phyloP scores from a whole-genome alignment of 208 protist genomes.

The Leishmania tarentolae region DNA sequence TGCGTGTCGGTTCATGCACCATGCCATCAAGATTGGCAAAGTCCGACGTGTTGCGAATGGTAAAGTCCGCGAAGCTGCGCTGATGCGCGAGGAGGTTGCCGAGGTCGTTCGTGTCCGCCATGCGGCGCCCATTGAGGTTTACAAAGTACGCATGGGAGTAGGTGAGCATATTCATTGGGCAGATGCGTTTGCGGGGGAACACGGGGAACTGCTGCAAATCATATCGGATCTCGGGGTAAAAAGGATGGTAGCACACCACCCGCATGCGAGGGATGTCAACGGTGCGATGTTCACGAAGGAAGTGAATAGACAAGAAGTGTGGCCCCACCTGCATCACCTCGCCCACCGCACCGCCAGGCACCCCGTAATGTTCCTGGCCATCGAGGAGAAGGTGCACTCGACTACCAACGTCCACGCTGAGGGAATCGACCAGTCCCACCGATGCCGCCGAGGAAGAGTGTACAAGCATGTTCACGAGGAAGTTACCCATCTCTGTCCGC shows the following conservation, averaged over 20 bases:
- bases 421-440: constrained; percentile 64
- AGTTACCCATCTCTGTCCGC: constrained; percentile 79
- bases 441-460: constrained; percentile 54
- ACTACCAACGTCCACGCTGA: constrained; percentile 77
- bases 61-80: constrained; percentile 83
- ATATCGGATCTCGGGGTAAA: constrained; percentile 78
- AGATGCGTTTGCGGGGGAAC: constrained; percentile 73
- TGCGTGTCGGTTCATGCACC: constrained; percentile 90
- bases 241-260: constrained; percentile 65
- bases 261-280: constrained; percentile 81
- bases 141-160: constrained; percentile 64
- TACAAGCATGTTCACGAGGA: constrained; percentile 75
- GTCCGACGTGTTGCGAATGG: constrained; percentile 69
- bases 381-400: constrained; percentile 78
- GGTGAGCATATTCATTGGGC: constrained; percentile 57
- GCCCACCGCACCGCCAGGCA: constrained; percentile 77
- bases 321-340: constrained; percentile 79
- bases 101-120: constrained; percentile 90
- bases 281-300: constrained; percentile 72
- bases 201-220: constrained; percentile 86
- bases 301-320: constrained; percentile 82
- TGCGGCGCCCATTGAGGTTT: constrained; percentile 74
- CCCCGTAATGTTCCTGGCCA: constrained; percentile 48
- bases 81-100: constrained; percentile 86
- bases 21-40: constrained; percentile 80